Percentiles rank a stretch among this genome's conserved stretches.
Conservation (phyloP, 2,329 filamentous ascomycete genomes). For the Aspergillus quadrilineatus region DNA sequence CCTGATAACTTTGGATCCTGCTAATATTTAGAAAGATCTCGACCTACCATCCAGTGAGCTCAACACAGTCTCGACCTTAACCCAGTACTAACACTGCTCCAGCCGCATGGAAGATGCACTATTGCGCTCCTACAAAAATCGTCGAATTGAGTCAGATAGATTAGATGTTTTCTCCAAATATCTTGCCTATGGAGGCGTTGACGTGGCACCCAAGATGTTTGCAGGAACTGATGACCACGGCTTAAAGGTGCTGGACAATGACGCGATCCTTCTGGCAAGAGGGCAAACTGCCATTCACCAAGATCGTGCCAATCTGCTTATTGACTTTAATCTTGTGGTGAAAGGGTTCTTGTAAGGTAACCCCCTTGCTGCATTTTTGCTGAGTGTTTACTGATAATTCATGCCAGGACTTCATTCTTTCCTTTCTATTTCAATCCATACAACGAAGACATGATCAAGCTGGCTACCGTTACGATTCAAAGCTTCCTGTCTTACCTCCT, state of each 20-base stretch:
- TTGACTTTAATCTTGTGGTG: conserved; percentile 77
- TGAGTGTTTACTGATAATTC: conserved; percentile 7
- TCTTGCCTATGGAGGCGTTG: conserved; percentile 78
- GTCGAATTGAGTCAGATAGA: conserved; percentile 67
- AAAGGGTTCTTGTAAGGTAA: conserved; percentile 71
- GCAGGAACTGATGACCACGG: conserved; percentile 62
- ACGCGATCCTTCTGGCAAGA: conserved; percentile 63
- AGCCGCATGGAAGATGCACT: conserved; percentile 84
- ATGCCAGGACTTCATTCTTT: conserved; percentile 55
- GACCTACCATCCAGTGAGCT: conserved; percentile 59
- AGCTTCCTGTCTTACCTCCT: conserved; percentile 90
- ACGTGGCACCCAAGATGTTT: conserved; percentile 62
- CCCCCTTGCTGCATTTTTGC: not conserved
- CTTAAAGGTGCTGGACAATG: conserved; percentile 60
- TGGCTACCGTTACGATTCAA: conserved; percentile 66
- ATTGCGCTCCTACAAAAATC: conserved; percentile 73
- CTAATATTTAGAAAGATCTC: conserved; percentile 25
- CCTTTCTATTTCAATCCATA: conserved; percentile 59
- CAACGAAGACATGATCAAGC: conserved; percentile 53
- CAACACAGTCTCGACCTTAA: no score
- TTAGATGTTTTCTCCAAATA: conserved; percentile 73
- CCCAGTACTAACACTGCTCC: conserved; percentile 18
- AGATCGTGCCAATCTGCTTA: conserved; percentile 66
- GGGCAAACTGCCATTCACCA: conserved; percentile 49
- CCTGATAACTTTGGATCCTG: conserved; percentile 2